phyloP scores from a whole-genome alignment of 106 monocot genomes.

The Agapanthus africanus region DNA sequence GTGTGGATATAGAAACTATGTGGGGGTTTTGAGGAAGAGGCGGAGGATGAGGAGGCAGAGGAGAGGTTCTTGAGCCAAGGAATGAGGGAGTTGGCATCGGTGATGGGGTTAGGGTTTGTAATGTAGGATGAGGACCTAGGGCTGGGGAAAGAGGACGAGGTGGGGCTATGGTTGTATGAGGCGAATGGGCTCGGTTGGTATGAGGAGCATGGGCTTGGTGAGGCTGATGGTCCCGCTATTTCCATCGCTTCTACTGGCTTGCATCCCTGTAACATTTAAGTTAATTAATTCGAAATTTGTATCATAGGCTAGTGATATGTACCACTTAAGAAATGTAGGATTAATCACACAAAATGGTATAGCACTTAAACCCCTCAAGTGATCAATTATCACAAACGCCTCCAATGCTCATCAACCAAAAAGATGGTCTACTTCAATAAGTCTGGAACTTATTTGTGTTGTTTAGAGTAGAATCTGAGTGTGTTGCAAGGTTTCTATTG shows the following conservation, averaged over 20 bases:
- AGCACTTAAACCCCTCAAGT: too few species aligned
- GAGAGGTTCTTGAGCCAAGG: slow-evolving; percentile 91
- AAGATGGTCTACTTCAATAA: too few species aligned
- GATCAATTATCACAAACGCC: too few species aligned
- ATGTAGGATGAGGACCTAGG: slow-evolving; percentile 55
- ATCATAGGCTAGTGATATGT: too few species aligned
- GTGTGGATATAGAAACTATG: slow-evolving; percentile 37
- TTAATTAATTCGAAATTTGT: neutral
- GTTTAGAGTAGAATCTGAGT: too few species aligned
- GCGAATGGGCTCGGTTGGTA: slow-evolving; percentile 65
- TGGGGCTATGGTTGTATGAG: slow-evolving; percentile 61
- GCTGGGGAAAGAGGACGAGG: slow-evolving; percentile 60
- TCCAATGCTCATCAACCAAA: too few species aligned
- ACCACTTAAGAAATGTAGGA: too few species aligned
- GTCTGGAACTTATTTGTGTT: too few species aligned
- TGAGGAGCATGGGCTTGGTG: slow-evolving; percentile 71
- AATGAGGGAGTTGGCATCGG: slow-evolving; percentile 48
- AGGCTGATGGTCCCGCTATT: slow-evolving; percentile 44
- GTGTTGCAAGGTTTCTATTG: too few species aligned
- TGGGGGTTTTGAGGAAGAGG: slow-evolving; percentile 31
- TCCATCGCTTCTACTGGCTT: slow-evolving; percentile 53
- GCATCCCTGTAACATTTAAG: slow-evolving; percentile 44
- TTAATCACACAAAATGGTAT: too few species aligned
- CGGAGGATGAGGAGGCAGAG: slow-evolving; percentile 35
- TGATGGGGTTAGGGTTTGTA: slow-evolving; percentile 16